Conservation (phyloP, 2,329 filamentous ascomycete genomes). For the Ceratocystis albifundus region DNA sequence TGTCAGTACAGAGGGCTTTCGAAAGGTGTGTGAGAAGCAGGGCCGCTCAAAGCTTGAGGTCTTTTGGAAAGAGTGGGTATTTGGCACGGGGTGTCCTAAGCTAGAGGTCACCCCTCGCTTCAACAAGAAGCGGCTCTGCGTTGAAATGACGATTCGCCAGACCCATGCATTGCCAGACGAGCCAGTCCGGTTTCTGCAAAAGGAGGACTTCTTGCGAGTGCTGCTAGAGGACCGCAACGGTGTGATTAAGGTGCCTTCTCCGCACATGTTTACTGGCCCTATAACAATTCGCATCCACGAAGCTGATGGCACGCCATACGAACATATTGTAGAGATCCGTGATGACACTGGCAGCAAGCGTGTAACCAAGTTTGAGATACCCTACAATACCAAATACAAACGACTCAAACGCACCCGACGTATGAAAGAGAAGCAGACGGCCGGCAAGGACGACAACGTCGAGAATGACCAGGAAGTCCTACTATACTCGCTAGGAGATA, state of each 20-base stretch:
- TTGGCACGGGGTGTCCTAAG: constrained; percentile 74
- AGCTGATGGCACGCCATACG: constrained; percentile 93
- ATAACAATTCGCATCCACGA: constrained; percentile 98
- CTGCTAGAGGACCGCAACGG: constrained; percentile 66
- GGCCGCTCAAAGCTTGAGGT: constrained; percentile 75
- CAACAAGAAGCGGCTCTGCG: constrained; percentile 93
- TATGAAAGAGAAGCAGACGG: constrained; percentile 59
- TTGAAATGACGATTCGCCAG: constrained; percentile 83
- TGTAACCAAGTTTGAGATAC: constrained; percentile 72
- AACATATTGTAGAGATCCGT: constrained; percentile 93
- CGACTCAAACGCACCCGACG: constrained; percentile 78
- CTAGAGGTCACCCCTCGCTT: constrained; percentile 82
- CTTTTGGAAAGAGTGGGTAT: constrained; percentile 91
- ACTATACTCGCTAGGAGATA: constrained; percentile 78
- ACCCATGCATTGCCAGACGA: constrained; percentile 40
- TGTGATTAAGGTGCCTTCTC: constrained; percentile 57
- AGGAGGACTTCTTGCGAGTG: constrained; percentile 69
- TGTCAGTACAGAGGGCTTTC: constrained; percentile 63
- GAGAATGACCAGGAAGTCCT: constrained; percentile 46
- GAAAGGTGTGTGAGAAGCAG: constrained; percentile 74
- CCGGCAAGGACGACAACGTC: constrained; percentile 29
- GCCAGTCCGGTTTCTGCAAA: constrained; percentile 41
- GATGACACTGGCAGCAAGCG: constrained; percentile 59
- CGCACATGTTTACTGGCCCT: constrained; percentile 79
- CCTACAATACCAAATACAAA: constrained; percentile 99